Base-by-base conservation (phyloP, 176 grass and related monocot species). In the Carex littledalei region DNA sequence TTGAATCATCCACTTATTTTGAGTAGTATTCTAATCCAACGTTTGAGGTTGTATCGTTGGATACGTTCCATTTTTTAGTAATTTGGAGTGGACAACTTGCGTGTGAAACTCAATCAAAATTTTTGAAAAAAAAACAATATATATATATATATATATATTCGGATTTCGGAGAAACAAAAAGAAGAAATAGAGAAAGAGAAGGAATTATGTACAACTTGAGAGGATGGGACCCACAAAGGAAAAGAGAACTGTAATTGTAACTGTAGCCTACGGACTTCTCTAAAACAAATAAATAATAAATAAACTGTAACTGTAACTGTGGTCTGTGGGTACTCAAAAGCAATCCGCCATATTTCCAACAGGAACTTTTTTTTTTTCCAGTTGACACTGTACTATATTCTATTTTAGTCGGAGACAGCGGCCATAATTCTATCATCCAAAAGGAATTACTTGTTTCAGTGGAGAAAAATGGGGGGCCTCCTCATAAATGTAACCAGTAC, bases 391-490 rank as follows among this genome's bases (percentile, higher is more conserved):
- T 29, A 15, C 8, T 34, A 34, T 15, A 16, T 67, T 67, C 31
- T 15, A 15, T 88, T 83, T 79, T 73, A 85, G 50, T 80, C 54
- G 59, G 72, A 80, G 43, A 79, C 45, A 22, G 26, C 3, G 34
- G 65, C 16, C 45, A 74, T 73, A 81, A 85, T 39, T 63, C 50
- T 39, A 39, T 62, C 61, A 41, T 53, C 62, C 67, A 74, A 77
- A 31, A 67, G 63, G 63, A 85, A 78, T 31, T 59, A 81, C 72
- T 78, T 86, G 64, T 79, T 53, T 6, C 43, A 63, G 52, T 31
- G 55, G 50, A 63, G 84, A 66, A 43, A 49, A 85, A 54, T 53
- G 26, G 2, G 10, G 21, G 37, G 16, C 35, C 72, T 22, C 41
- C 39, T 76, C 20, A 29, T 76, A 70, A 71, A 32, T n/a, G 65